Base-by-base conservation (phyloP, 768 basidiomycete species). In the Solioccasus polychromus region DNA sequence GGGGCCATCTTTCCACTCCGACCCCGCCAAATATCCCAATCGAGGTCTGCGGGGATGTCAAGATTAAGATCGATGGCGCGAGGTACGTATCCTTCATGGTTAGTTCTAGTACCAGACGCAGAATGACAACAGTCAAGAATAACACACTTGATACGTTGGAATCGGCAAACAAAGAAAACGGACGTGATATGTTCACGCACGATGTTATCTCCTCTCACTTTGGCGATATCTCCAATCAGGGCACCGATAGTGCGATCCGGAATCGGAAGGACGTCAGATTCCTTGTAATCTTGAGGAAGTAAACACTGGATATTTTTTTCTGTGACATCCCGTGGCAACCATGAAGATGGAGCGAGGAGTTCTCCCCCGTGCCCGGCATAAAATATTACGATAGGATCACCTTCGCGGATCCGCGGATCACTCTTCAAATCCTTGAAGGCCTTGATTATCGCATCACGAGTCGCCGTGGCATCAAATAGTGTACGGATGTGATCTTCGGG, bases 111-210 rank as follows among this genome's bases (percentile, higher is more conserved):
- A 9, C 69, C 59, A 1, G 71, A 70, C 1, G 60, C 71, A 5
- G 75, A 71, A 51, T 67, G 60, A 50, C 75, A 77, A 37, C 75
- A 75, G 42, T 76, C 75, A 6, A 77, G 59, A 35, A 77, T 71
- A 14, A 77, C 55, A 10, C 70, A 73, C 75, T 76, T n/a, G n/a
- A 42, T 15, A 15, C 11, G 18, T 2, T 18, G 23, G 37, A 9
- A 45, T 46, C 24, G 44, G 24, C 2, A 24, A n/a, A 34, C 7
- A 17, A 30, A 18, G 20, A 17, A 24, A 39, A 2, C 1, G 14
- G 4, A 28, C 15, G 19, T 14, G 30, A 4, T 18, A 18, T 31
- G 7, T 73, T 28, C n/a, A 29, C n/a, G n/a, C 34, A 72, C 74
- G 17, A 75, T 73, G 44, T 75, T 76, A 51, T 71, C 64, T 7